Conservation (phyloP, 139 green algal genomes). For the Axilococcus clingmanii region DNA sequence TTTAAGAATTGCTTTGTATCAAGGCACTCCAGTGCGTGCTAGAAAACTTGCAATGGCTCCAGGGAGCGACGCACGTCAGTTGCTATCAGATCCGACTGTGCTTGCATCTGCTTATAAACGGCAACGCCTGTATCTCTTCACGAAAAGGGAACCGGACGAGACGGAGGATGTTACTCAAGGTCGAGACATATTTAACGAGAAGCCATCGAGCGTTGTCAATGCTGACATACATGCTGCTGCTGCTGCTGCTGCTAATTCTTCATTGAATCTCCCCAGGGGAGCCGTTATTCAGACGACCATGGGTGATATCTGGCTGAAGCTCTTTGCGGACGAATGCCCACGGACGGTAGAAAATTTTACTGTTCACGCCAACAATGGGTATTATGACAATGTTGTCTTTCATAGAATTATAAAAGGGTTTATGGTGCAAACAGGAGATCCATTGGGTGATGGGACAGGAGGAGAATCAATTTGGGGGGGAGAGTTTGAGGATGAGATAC, state of each 20-base stretch:
- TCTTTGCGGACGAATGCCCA: slow-evolving; percentile 49
- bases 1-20: slow-evolving; percentile 78
- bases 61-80: slow-evolving; percentile 11
- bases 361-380: slow-evolving; percentile 85
- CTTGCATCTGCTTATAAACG: slow-evolving; percentile 72
- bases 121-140: slow-evolving; percentile 91
- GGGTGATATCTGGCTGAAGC: slow-evolving; percentile 82
- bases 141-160: slow-evolving; percentile 65
- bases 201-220: slow-evolving; percentile 27
- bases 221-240: slow-evolving; percentile 11
- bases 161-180: slow-evolving; percentile 50
- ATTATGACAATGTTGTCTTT: slow-evolving; percentile 91
- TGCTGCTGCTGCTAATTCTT: neutral
- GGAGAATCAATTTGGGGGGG: slow-evolving; percentile 93
- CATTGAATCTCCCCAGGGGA: slow-evolving; percentile 45
- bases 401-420: slow-evolving; percentile 98
- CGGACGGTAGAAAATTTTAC: slow-evolving; percentile 97
- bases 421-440: slow-evolving; percentile 52
- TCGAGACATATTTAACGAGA: slow-evolving; percentile 95
- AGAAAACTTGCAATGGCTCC: slow-evolving; percentile 9
- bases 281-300: slow-evolving; percentile 81
- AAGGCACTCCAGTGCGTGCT: slow-evolving; percentile 17
- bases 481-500: slow-evolving; percentile 97
- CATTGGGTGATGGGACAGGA: slow-evolving; percentile 86
- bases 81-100: slow-evolving; percentile 68